Base-by-base conservation (phyloP, 805 yeast genomes). In the Candida manassasensis region DNA sequence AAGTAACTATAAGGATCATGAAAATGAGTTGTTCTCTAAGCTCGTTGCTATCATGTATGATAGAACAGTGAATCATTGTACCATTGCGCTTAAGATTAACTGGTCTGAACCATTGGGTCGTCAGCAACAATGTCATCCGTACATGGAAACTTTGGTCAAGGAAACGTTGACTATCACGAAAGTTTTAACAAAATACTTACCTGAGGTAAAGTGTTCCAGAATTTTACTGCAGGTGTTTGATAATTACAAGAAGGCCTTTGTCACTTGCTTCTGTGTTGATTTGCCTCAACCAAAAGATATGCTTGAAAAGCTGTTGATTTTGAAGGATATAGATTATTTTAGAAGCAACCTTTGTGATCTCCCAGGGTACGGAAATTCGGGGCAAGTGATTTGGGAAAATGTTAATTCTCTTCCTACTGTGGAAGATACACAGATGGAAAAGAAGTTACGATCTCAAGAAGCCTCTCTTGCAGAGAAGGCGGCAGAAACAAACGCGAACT, bases 11-110 rank as follows among this genome's bases (percentile, higher is more conserved):
- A 64, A 61, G 29, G 83, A 77, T 37, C 90, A 83, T 44, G 79
- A 79, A 39, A 67, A 62, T 34, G 85, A 81, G 43, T 66, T 84
- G 10, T 74, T 75, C 41, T 61, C 73, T 28, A 82, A 82, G 50
- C 63, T 84, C 29, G 75, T 82, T n/a, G 69, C 80, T 2, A 72
- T 83, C 12, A 82, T 83, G 89, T 65, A 69, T 27, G 89, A 81
- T 40, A 71, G 85, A 36, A 72, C 80, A 1, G 45, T 57, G 2
- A 59, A 55, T 24, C 82, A 79, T 48, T 66, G 81, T 36, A 48
- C 53, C n/a, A 61, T 72, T 3, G 63, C 81, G 3, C 48, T 59
- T 10, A 55, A 53, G 14, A 64, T 71, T 8, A 69, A 80, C 44
- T 78, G 81, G 78, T 59, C 75, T 2, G 58, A 57, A 12, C 68